Evolutionary conservation across 495 filamentous ascomycete species (phyloP).

Genomic region (Talaromyces wortmannii): DNA sequence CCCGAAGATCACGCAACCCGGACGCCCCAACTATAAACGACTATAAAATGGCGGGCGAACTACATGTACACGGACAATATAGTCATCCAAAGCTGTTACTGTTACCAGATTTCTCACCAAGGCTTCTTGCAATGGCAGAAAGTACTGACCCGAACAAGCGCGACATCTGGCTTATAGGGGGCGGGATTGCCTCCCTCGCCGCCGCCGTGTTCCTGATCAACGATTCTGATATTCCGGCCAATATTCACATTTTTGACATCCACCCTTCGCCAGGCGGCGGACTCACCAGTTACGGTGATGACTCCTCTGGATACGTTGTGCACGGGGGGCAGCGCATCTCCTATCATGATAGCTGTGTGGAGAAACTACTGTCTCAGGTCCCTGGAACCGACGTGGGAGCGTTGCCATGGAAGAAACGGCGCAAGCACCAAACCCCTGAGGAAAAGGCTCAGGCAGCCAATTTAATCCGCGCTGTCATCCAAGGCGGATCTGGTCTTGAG

Average conservation of each 20-base stretch:
- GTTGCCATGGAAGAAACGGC: not conserved
- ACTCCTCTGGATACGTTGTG: constrained; percentile 20
- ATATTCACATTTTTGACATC: constrained; percentile 30
- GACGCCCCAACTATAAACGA: not conserved
- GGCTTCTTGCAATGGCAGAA: not conserved
- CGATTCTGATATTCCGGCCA: constrained; percentile 25
- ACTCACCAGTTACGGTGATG: constrained; percentile 19
- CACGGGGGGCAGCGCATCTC: constrained; percentile 21
- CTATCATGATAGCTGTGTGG: constrained; percentile 27
- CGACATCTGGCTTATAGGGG: constrained; percentile 26
- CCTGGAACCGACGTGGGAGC: constrained; percentile 3
- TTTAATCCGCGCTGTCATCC: constrained; percentile 8
- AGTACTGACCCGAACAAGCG: not conserved
- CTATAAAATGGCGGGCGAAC: too few relatives aligned
- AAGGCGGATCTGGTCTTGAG: constrained; percentile 2
- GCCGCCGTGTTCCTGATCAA: constrained; percentile 31
- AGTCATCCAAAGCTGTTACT: not conserved
- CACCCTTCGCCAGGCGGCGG: constrained; percentile 17
- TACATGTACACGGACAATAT: not conserved
- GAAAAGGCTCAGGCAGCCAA: constrained; percentile 6
- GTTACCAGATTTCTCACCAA: not conserved
- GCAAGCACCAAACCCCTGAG: constrained; percentile 4
- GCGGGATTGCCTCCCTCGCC: constrained; percentile 33
- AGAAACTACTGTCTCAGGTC: constrained; percentile 24
- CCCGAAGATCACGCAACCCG: not conserved